phyloP scores from a whole-genome alignment of 352 stramenopile genomes.

The Pythium sukuiense region DNA sequence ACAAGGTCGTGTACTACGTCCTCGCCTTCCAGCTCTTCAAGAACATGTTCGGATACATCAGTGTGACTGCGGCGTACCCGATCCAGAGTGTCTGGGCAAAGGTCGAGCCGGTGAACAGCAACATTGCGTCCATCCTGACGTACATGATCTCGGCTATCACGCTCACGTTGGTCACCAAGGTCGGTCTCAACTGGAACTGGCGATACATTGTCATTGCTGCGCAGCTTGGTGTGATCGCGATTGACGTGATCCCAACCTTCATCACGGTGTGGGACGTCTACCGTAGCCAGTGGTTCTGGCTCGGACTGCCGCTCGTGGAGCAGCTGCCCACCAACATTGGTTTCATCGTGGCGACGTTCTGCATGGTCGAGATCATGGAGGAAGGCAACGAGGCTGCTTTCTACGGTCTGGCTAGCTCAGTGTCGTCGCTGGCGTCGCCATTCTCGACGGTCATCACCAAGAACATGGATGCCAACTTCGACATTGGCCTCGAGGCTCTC shows the following conservation, averaged over 20 bases:
- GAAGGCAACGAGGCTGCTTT: conserved; percentile 34
- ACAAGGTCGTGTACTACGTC: conserved; percentile 32
- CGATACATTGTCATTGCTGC: conserved; percentile 23
- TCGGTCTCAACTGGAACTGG: conserved; percentile 32
- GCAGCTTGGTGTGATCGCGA: conserved; percentile 22
- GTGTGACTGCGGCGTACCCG: conserved; percentile 26
- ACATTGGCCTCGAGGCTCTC: conserved; percentile 21
- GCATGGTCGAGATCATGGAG: conserved; percentile 33
- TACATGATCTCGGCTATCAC: conserved; percentile 10
- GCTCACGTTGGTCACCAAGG: conserved; percentile 18
- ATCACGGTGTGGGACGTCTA: conserved; percentile 33
- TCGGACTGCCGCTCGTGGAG: conserved; percentile 30
- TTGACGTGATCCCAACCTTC: conserved; percentile 33
- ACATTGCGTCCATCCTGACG: conserved; percentile 24
- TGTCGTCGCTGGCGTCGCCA: conserved; percentile 27
- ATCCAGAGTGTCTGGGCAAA: conserved; percentile 32
- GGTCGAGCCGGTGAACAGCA: conserved; percentile 34
- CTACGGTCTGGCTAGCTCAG: conserved; percentile 31
- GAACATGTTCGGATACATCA: conserved; percentile 29
- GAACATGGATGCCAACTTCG: conserved; percentile 31
- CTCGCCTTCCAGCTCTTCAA: conserved; percentile 34
- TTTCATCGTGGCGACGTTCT: conserved; percentile 34
- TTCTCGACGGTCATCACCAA: conserved; percentile 35
- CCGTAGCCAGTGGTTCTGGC: conserved; percentile 32
- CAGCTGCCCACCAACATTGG: conserved; percentile 26